These are phyloP conservation scores for Populus hybrid DNA, from an alignment of 441 rosid species.

Conservation along the genomic window DNA sequence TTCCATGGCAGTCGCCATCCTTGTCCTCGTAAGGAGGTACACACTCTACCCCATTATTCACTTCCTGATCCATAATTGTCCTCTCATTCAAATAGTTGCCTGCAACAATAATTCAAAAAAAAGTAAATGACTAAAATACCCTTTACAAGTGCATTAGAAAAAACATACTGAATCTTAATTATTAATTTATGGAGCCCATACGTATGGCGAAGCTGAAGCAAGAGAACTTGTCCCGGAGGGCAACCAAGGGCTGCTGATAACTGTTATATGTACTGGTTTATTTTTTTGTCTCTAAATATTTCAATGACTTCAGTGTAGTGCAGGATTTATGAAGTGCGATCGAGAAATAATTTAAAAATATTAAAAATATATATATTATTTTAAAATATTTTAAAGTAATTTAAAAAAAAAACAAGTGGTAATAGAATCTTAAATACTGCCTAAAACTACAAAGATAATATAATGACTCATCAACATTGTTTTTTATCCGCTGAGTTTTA, in stretches of 20 bases:
- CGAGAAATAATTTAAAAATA: no score
- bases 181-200: conserved; percentile 9
- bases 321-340: no score
- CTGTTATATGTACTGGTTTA: not conserved
- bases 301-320: no score
- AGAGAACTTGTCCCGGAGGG: conserved; percentile 44
- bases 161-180: not conserved
- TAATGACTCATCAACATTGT: no score
- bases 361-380: no score
- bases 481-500: no score
- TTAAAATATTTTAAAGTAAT: no score
- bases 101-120: not conserved
- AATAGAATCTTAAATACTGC: no score
- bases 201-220: conserved; percentile 34
- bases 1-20: conserved; percentile 80
- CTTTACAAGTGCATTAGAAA: not conserved
- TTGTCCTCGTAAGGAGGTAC: conserved; percentile 63
- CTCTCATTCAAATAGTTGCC: conserved; percentile 36
- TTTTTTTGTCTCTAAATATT: not conserved
- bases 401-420: no score
- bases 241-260: conserved; percentile 38
- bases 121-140: not conserved
- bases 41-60: conserved; percentile 30
- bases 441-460: no score
- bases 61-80: conserved; percentile 27